Percentiles rank a stretch among this genome's conserved stretches.
These are phyloP conservation scores for Stemphylium lycopersici DNA, from an alignment of 2,329 filamentous ascomycete genomes.

Conservation along the genomic window DNA sequence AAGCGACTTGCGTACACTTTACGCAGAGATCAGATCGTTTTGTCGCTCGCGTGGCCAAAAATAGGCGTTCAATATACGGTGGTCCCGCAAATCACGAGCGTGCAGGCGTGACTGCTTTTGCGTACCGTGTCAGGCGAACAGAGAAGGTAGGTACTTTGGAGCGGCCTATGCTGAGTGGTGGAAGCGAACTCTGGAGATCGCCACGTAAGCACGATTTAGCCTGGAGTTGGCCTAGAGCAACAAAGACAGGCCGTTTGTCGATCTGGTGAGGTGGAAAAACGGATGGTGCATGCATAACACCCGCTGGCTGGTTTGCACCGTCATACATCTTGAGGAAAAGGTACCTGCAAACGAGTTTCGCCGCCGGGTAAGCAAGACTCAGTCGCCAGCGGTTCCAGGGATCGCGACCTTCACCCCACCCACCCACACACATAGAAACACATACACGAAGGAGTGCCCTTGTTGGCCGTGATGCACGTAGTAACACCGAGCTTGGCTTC, in stretches of 20 bases:
- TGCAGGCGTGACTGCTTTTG: slow-evolving; percentile 27
- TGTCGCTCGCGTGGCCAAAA: slow-evolving; percentile 23
- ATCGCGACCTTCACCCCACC: background rate
- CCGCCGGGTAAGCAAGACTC: background rate
- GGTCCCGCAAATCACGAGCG: slow-evolving; percentile 16
- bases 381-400: background rate
- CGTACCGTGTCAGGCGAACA: slow-evolving; percentile 19
- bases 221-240: slow-evolving; percentile 17
- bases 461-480: slow-evolving; percentile 17
- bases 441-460: slow-evolving; percentile 6
- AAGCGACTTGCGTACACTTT: slow-evolving; percentile 19
- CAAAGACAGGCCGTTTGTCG: slow-evolving; percentile 20
- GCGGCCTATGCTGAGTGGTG: slow-evolving; percentile 16
- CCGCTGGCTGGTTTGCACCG: slow-evolving; percentile 16
- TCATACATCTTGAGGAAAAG: slow-evolving; percentile 22
- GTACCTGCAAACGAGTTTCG: slow-evolving; percentile 13
- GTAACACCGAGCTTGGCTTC: slow-evolving; percentile 17
- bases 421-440: no score
- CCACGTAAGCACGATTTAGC: slow-evolving; percentile 24
- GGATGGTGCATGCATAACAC: slow-evolving; percentile 15
- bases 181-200: slow-evolving; percentile 15
- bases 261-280: slow-evolving; percentile 20
- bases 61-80: slow-evolving; percentile 27
- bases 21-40: slow-evolving; percentile 27
- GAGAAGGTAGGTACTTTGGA: slow-evolving; percentile 16